phyloP scores from a whole-genome alignment of 768 basidiomycete genomes.

The Trametes cubensis region DNA sequence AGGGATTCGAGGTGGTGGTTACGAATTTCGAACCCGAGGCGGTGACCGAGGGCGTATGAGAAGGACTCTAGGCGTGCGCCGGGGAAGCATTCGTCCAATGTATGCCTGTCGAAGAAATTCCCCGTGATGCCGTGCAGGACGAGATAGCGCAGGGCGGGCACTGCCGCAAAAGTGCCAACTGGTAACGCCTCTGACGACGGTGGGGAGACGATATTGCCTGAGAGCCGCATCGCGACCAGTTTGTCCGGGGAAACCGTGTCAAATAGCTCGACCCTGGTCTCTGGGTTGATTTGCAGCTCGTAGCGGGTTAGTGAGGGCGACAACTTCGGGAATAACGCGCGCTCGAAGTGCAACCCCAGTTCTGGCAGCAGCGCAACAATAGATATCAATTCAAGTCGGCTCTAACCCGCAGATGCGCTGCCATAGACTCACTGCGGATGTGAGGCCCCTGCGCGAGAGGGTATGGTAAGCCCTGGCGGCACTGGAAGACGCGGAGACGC shows the following conservation, averaged over 20 bases:
- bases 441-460: slow-evolving; percentile 20
- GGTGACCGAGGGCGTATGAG: slow-evolving; percentile 37
- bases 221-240: slow-evolving; percentile 38
- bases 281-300: slow-evolving; percentile 38
- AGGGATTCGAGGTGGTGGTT: slow-evolving; percentile 40
- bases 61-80: slow-evolving; percentile 39
- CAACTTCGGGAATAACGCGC: slow-evolving; percentile 40
- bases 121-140: slow-evolving; percentile 38
- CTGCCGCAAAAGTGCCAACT: background rate
- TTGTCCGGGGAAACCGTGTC: slow-evolving; percentile 30
- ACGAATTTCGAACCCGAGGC: slow-evolving; percentile 42
- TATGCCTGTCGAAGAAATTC: slow-evolving; percentile 39
- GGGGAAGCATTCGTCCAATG: slow-evolving; percentile 33
- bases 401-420: background rate
- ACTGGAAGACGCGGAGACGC: slow-evolving; percentile 41
- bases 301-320: slow-evolving; percentile 31
- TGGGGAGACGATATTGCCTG: slow-evolving; percentile 34
- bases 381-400: background rate
- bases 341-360: slow-evolving; percentile 37
- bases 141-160: slow-evolving; percentile 35
- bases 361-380: slow-evolving; percentile 11
- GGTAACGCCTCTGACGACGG: background rate
- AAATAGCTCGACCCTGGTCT: slow-evolving; percentile 36
- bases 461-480: slow-evolving; percentile 30
- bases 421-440: slow-evolving; percentile 19